Evolutionary conservation across 228 moss, liverwort and hornwort genomes (phyloP), one percentile per base, ranked within the genome.

Genomic region (Sphagnum magellanicum): DNA sequence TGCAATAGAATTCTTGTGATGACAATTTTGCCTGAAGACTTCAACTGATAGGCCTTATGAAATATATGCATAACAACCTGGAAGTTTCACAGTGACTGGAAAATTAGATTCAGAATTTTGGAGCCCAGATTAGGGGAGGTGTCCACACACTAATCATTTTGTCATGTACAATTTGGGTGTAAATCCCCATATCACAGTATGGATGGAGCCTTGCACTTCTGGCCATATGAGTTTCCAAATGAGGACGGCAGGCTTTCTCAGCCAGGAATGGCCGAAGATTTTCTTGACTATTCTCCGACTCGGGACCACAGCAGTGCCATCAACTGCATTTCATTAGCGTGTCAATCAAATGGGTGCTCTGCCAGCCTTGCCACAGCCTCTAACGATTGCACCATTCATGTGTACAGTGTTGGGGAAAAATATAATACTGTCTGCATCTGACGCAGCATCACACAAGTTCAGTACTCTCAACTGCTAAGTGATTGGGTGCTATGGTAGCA

Each of bases 191-290:
- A 50, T 77, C 68, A 77, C 97, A 98, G 97, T 76, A 81, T 47
- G 66, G 89, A 93, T 71, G 97, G 97, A 67, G 79, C 87, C 16
- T 71, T 98, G 75, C 83, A 87, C 70, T 93, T 98, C 66, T 98
- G 97, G 93, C 88, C 91, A 51, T 84, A 87, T 66, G 10, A 63
- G 64, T 81, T 84, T 72, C 73, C 81, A 70, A 71, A 72, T 60
- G 53, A 63, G 53, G 53, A 67, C 12, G 63, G 71, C 51, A 55
- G 71, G 11, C 66, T 47, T 16, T 68, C 65, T 55, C 74, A 76
- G 70, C 75, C 68, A 69, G 88, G 84, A 50, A 32, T 63, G 52
- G 80, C 75, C 63, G 77, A 76, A 5, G 77, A 90, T 48, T 89
- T 90, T 49, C 72, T 98, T 68, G 91, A 93, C 61, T 93, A 84